These are phyloP conservation scores for Asterochloris sp. DNA, from an alignment of 139 green algal species.

Conservation along the genomic window DNA sequence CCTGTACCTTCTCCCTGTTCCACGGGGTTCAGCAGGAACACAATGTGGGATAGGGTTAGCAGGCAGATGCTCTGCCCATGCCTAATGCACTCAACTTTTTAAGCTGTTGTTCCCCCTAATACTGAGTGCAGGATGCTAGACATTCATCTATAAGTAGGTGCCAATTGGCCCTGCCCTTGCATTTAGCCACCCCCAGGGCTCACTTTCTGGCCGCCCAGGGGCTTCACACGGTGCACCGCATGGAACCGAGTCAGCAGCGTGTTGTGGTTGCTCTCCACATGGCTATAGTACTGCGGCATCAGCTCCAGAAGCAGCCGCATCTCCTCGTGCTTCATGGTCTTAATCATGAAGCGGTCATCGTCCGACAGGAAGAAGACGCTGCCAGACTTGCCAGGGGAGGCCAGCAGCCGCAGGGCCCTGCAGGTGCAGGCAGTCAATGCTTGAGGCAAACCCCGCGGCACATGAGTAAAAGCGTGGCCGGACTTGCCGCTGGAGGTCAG, in stretches of 20 bases:
- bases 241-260: constrained; percentile 78
- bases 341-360: constrained; percentile 76
- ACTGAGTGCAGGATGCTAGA: too few relatives aligned
- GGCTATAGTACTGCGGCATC: constrained; percentile 63
- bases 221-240: constrained; percentile 67
- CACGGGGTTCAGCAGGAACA: too few relatives aligned
- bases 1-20: too few relatives aligned
- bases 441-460: neutral
- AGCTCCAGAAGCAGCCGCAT: constrained; percentile 61
- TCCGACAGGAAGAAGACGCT: constrained; percentile 79
- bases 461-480: too few relatives aligned
- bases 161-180: too few relatives aligned
- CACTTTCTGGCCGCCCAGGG: constrained; percentile 22
- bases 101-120: too few relatives aligned
- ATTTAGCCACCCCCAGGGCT: too few relatives aligned
- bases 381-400: constrained; percentile 63
- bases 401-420: constrained; percentile 16
- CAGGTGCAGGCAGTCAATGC: neutral
- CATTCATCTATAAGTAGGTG: too few relatives aligned
- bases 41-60: too few relatives aligned
- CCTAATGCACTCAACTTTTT: too few relatives aligned
- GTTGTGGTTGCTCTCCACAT: constrained; percentile 39
- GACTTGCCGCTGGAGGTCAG: too few relatives aligned
- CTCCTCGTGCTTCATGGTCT: constrained; percentile 72
- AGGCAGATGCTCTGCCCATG: too few relatives aligned